Evolutionary conservation across 192 early-diverging fungal genomes (phyloP).

Genomic region (Rhizoclosmatium globosum): DNA sequence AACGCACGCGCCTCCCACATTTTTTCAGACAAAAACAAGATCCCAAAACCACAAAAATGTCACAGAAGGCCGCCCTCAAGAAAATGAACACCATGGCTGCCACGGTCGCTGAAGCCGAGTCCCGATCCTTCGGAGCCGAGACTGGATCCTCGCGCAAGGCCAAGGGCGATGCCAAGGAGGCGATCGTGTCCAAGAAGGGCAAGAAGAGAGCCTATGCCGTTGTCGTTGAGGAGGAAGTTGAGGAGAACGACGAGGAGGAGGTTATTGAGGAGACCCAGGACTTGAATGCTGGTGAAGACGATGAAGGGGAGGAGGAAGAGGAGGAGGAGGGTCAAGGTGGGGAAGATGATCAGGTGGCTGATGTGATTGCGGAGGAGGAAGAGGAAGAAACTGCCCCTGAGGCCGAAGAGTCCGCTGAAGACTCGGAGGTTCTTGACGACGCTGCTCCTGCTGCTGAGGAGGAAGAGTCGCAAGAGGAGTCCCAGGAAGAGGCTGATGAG

Average conservation of each 20-base stretch:
- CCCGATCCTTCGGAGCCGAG: not conserved
- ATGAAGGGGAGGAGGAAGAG: not conserved
- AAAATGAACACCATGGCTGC: not conserved
- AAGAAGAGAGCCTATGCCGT: not conserved
- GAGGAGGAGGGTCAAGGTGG: not conserved
- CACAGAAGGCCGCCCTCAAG: not conserved
- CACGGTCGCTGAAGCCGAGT: not conserved
- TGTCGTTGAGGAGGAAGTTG: not conserved
- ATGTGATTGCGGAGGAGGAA: not conserved
- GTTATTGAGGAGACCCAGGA: conserved; percentile 1
- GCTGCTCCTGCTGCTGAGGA: not conserved
- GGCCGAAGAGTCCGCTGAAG: not conserved
- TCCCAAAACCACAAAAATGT: not conserved
- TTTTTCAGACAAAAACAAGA: not conserved
- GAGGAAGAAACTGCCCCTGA: conserved; percentile 5
- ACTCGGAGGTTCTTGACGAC: not conserved
- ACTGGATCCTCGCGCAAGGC: not conserved
- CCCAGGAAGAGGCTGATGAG: not conserved
- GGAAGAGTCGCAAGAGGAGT: not conserved
- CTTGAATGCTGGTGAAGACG: not conserved
- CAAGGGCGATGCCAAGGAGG: not conserved
- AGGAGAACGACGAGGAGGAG: conserved; percentile 1
- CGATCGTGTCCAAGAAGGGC: not conserved
- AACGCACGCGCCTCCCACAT: not conserved
- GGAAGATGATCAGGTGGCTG: not conserved